phyloP scores from a whole-genome alignment of 306 rosid species.

The Leucaena leucocephala region DNA sequence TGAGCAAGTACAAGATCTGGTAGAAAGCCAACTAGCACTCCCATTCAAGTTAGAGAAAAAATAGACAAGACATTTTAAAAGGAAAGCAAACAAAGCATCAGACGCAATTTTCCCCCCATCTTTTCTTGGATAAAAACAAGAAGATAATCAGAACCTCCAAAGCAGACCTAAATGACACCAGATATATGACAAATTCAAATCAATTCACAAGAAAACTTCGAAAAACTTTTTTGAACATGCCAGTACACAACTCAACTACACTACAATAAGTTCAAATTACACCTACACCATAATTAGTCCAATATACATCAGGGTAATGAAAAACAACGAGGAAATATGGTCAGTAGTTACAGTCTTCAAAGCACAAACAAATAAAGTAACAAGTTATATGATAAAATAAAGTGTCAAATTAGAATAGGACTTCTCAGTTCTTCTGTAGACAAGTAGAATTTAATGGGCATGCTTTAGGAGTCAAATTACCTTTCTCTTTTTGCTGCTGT shows the following conservation, averaged over 20 bases:
- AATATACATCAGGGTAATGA: neutral
- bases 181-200: slow-evolving; percentile 8
- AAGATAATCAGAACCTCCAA: slow-evolving; percentile 29
- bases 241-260: slow-evolving; percentile 13
- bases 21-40: slow-evolving; percentile 16
- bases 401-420: slow-evolving; percentile 10
- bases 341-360: neutral
- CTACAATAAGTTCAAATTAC: slow-evolving; percentile 3
- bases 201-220: neutral
- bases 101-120: neutral
- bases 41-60: neutral
- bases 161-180: slow-evolving; percentile 14
- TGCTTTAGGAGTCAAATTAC: slow-evolving; percentile 48
- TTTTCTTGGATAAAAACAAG: slow-evolving; percentile 19
- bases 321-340: slow-evolving; percentile 32
- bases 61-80: neutral
- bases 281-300: neutral
- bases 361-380: neutral
- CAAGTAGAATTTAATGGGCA: neutral
- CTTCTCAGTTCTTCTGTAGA: slow-evolving; percentile 31
- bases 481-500: slow-evolving; percentile 88
- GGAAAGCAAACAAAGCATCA: neutral
- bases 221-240: neutral
- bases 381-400: neutral
- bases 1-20: neutral